These are phyloP conservation scores for Hirschfeldia incana DNA, from an alignment of 345 rosid genomes.

Conservation along the genomic window DNA sequence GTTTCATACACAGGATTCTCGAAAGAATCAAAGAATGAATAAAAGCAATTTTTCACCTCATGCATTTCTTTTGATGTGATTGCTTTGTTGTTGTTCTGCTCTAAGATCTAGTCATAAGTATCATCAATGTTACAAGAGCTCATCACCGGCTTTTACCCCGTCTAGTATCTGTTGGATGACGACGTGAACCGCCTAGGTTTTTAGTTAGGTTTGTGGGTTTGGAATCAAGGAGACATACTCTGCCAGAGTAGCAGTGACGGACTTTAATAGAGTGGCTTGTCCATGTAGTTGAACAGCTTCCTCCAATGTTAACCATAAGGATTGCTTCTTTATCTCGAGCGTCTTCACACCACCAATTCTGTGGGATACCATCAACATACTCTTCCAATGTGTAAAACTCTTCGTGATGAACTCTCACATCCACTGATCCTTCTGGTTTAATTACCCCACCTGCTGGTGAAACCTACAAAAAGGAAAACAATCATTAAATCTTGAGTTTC, in stretches of 20 bases:
- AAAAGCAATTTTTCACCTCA: conserved; percentile 24
- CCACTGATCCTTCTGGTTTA: conserved; percentile 57
- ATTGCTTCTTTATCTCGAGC: conserved; percentile 80
- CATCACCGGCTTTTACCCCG: conserved; percentile 32
- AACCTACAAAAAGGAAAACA: conserved; percentile 43
- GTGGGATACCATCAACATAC: conserved; percentile 80
- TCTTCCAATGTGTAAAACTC: conserved; percentile 75
- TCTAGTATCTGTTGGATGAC: conserved; percentile 25
- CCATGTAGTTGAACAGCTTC: conserved; percentile 60
- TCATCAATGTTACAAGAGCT: conserved; percentile 24
- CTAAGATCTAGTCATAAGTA: conserved; percentile 35
- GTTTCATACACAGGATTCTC: conserved; percentile 14
- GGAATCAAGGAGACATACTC: conserved; percentile 35
- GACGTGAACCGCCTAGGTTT: conserved; percentile 40
- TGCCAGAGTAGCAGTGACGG: conserved; percentile 70
- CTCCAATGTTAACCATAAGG: conserved; percentile 54
- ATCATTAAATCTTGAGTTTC: conserved; percentile 13
- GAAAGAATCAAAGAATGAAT: conserved; percentile 33
- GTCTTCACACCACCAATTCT: conserved; percentile 93
- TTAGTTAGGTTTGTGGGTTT: conserved; percentile 38
- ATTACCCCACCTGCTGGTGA: conserved; percentile 77
- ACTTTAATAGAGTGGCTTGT: conserved; percentile 56
- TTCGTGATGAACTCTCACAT: conserved; percentile 73
- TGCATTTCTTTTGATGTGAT: conserved; percentile 13
- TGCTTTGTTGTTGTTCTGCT: conserved; percentile 18